These are phyloP conservation scores for Ceratonia siliqua DNA, from an alignment of 306 rosid genomes.

Conservation along the genomic window DNA sequence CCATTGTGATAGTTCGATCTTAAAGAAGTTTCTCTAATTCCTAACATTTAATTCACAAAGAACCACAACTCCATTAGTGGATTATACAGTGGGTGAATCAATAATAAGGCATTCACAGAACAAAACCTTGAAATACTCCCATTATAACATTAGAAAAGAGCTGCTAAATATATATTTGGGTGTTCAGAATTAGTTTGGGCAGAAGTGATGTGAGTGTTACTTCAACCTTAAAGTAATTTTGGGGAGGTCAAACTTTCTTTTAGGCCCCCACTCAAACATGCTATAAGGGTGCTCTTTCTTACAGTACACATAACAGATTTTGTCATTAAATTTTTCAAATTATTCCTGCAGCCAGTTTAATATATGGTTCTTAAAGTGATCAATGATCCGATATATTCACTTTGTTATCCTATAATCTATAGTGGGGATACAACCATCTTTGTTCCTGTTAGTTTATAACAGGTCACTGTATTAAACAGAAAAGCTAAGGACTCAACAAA, in stretches of 20 bases:
- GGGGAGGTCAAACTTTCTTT: no score
- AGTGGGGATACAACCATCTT: no score
- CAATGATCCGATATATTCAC: not conserved
- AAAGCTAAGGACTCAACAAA: no score
- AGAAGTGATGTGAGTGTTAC: no score
- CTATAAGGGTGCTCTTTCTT: no score
- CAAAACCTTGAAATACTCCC: not conserved
- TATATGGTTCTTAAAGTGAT: not conserved
- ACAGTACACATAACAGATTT: not conserved
- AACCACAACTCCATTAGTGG: not conserved
- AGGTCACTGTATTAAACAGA: no score
- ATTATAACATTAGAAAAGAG: not conserved
- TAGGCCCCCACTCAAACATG: no score
- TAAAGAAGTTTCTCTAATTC: slow-evolving; percentile 5
- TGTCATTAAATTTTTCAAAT: not conserved
- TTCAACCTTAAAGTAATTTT: no score
- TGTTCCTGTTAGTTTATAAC: no score
- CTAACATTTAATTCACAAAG: not conserved
- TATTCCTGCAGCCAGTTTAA: not conserved
- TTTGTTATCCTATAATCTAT: not conserved
- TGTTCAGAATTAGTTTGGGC: no score
- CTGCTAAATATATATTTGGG: not conserved
- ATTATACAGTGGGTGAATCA: not conserved
- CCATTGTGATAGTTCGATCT: slow-evolving; percentile 2
- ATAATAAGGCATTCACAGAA: not conserved